Base-by-base conservation (phyloP, 202 grass and related monocot species). In the Zoysia matrella region DNA sequence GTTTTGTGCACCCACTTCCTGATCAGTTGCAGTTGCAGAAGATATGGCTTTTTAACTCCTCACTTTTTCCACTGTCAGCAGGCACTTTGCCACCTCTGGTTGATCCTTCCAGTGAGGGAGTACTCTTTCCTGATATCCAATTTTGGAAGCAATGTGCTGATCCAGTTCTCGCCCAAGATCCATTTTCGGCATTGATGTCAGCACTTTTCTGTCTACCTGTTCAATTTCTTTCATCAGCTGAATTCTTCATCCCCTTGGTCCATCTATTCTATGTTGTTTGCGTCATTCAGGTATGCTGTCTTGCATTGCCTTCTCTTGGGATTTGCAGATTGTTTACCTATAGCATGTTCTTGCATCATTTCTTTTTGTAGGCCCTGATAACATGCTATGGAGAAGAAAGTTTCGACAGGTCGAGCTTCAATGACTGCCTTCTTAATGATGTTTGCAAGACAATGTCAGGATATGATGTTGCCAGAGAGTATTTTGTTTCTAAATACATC, bases 251-350 rank as follows among this genome's bases (percentile, higher is more conserved):
- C 52, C 81, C 91, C 82, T 47, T 99, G 7, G 97, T 99, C 74
- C 92, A 96, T 69, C 89, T 99, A 44, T 99, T 96, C 79, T 99
- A 99, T 89, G 60, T 88, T 76, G 88, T 94, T 77, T 96, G 89
- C 67, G 75, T 90, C 72, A 76, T 99, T 94, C 97, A 99, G 96
- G 96, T 98, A 88, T 69, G 83, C 18, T 46, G 10, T 39, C 76
- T 80, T 63, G 22, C 71, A 14, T 69, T 72, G 15, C 74, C 13
- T 76, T 74, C 61, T 74, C 51, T 52, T 8, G 11, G 9, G 60
- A 76, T 43, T 50, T 65, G 52, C 81, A 67, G 49, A 44, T 77
- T 52, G 12, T 84, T 13, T 67, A 2, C 71, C 22, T 80, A 58
- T 52, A 66, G 63, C 43, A 52, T 79, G 15, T 15, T 42, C 72